Percentiles rank a stretch among this genome's conserved stretches.
These are phyloP conservation scores for Xylaria cubensis DNA, from an alignment of 495 filamentous ascomycete genomes.

Conservation along the genomic window DNA sequence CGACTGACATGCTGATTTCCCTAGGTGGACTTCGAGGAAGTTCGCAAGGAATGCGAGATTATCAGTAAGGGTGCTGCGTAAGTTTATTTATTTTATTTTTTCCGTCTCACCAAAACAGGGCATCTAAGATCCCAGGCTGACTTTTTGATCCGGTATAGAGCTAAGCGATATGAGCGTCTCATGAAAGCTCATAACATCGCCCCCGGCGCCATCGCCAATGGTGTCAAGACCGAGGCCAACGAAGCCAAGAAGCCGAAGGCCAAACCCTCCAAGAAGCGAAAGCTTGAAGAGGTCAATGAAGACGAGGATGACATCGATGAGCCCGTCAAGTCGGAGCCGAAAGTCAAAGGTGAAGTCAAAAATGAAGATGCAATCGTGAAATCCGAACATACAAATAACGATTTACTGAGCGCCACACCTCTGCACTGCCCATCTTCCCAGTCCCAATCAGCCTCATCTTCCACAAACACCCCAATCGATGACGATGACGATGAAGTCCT, in stretches of 20 bases:
- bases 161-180: conserved; percentile 70
- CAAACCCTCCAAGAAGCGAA: conserved; percentile 48
- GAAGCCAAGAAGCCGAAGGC: conserved; percentile 32
- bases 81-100: conserved; percentile 40
- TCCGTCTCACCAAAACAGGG: neutral
- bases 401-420: conserved; percentile 3
- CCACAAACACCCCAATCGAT: conserved; percentile 28
- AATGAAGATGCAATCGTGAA: conserved; percentile 42
- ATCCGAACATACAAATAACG: conserved; percentile 35
- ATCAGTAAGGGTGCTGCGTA: conserved; percentile 71
- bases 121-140: conserved; percentile 11
- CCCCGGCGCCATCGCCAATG: conserved; percentile 21
- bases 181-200: conserved; percentile 62
- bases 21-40: conserved; percentile 66
- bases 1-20: conserved; percentile 29
- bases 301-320: conserved; percentile 46
- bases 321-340: conserved; percentile 38
- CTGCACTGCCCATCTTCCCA: conserved; percentile 19
- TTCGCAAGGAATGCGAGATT: conserved; percentile 68
- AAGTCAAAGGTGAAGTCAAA: conserved; percentile 41
- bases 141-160: conserved; percentile 43
- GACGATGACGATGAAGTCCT: conserved; percentile 41
- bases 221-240: conserved; percentile 40
- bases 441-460: conserved; percentile 26
- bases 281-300: conserved; percentile 42